Conservation (phyloP, 768 basidiomycete species). For the Trametes cinnabarina region DNA sequence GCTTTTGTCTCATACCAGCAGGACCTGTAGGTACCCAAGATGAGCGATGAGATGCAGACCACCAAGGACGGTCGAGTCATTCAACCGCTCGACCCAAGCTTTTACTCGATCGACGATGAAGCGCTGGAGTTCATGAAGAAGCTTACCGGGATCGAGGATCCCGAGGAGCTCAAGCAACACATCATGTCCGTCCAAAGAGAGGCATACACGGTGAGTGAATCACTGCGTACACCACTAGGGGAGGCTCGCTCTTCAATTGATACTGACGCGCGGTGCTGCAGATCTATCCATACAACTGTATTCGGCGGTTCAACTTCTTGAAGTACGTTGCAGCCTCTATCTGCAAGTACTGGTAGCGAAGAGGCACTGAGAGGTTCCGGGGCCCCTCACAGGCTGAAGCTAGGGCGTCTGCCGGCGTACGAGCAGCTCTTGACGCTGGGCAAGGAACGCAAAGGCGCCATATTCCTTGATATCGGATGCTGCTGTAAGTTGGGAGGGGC, state of each 20-base stretch:
- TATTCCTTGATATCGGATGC: slow-evolving; percentile 43
- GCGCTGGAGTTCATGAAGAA: slow-evolving; percentile 22
- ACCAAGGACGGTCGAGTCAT: too few species aligned
- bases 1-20: too few species aligned
- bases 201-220: slow-evolving; percentile 20
- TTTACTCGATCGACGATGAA: slow-evolving; percentile 9
- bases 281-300: slow-evolving; percentile 27
- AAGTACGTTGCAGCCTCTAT: too few species aligned
- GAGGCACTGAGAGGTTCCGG: too few species aligned
- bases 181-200: slow-evolving; percentile 23
- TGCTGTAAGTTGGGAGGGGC: slow-evolving; percentile 40
- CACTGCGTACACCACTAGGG: too few species aligned
- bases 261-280: neutral
- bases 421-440: slow-evolving; percentile 32
- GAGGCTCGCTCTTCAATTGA: too few species aligned
- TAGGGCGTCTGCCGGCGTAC: slow-evolving; percentile 20
- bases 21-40: too few species aligned
- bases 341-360: too few species aligned
- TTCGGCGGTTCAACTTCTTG: slow-evolving; percentile 20
- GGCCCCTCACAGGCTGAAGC: slow-evolving; percentile 11
- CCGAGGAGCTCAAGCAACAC: slow-evolving; percentile 24
- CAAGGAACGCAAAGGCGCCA: slow-evolving; percentile 30
- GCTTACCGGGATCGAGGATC: slow-evolving; percentile 23
- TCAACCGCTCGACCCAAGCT: neutral
- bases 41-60: too few species aligned